Evolutionary conservation across 2,329 filamentous ascomycete genomes (phyloP).

Genomic region (Fusarium haematococcum): DNA sequence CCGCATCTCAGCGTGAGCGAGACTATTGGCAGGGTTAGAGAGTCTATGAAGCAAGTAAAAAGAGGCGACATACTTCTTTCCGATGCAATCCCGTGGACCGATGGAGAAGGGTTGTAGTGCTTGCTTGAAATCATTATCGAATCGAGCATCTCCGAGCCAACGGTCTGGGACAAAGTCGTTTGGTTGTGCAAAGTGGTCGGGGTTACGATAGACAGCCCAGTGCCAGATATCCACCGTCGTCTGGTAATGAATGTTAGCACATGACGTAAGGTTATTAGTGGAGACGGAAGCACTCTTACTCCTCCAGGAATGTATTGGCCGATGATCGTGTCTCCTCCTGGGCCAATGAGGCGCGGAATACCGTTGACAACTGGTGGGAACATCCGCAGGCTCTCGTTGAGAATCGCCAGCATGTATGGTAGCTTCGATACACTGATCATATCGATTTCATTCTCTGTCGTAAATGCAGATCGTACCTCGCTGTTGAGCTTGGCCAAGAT

Average conservation of each 20-base stretch:
- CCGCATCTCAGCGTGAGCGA: conserved; percentile 16
- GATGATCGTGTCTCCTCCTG: conserved; percentile 43
- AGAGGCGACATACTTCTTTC: conserved; percentile 55
- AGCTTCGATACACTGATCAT: conserved; percentile 20
- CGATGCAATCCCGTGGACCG: conserved; percentile 63
- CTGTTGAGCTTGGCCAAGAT: conserved; percentile 43
- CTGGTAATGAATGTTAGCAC: background rate
- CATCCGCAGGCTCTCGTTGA: conserved; percentile 56
- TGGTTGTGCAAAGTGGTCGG: conserved; percentile 23
- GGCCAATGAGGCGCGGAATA: conserved; percentile 38
- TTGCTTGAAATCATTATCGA: conserved; percentile 53
- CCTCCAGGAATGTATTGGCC: conserved; percentile 47
- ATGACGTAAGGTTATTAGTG: background rate
- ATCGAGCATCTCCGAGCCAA: conserved; percentile 42
- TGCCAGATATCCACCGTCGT: conserved; percentile 21
- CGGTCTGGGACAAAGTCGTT: conserved; percentile 21
- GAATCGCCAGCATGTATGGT: conserved; percentile 48
- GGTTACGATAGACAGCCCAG: conserved; percentile 18
- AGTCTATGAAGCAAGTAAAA: background rate
- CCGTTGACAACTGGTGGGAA: conserved; percentile 23
- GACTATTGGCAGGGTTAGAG: background rate
- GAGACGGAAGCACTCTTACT: conserved; percentile 25
- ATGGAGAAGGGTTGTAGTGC: conserved; percentile 60
- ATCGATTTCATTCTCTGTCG: conserved; percentile 52
- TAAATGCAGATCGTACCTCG: conserved; percentile 56